Percentiles rank a stretch among this genome's conserved stretches.
These are phyloP conservation scores for Aureobasidium vineae DNA, from an alignment of 2,329 filamentous ascomycete genomes.

Conservation along the genomic window DNA sequence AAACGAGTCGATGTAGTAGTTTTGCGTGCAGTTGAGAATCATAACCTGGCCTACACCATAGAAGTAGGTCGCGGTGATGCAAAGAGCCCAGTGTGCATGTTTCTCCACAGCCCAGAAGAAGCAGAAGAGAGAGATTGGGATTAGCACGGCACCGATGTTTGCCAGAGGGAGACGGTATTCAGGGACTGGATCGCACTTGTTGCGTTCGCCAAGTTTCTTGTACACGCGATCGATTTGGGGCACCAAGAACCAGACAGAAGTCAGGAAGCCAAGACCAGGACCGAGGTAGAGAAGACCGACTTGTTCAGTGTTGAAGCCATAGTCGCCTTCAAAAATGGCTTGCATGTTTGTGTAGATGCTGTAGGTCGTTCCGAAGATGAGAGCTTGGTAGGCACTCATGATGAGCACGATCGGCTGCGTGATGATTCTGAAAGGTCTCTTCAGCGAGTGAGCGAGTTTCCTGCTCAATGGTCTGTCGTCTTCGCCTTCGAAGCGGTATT, in stretches of 20 bases:
- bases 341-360: slow-evolving; percentile 51
- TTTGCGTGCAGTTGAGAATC: slow-evolving; percentile 54
- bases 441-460: slow-evolving; percentile 43
- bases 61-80: slow-evolving; percentile 47
- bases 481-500: slow-evolving; percentile 47
- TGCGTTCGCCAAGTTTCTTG: slow-evolving; percentile 44
- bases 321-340: slow-evolving; percentile 45
- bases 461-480: slow-evolving; percentile 41
- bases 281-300: slow-evolving; percentile 49
- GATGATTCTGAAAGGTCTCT: slow-evolving; percentile 46
- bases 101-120: slow-evolving; percentile 47
- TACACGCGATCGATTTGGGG: slow-evolving; percentile 51
- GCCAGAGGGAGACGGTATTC: slow-evolving; percentile 49
- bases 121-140: slow-evolving; percentile 47
- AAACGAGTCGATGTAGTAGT: slow-evolving; percentile 56
- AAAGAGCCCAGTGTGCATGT: slow-evolving; percentile 44
- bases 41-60: slow-evolving; percentile 55
- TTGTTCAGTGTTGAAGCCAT: slow-evolving; percentile 49
- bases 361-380: slow-evolving; percentile 51
- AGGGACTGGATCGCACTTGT: slow-evolving; percentile 44
- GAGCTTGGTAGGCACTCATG: slow-evolving; percentile 49
- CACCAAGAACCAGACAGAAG: slow-evolving; percentile 48
- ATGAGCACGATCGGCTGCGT: slow-evolving; percentile 48
- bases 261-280: slow-evolving; percentile 46
- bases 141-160: slow-evolving; percentile 47